These are phyloP conservation scores for Cardiosporidium cionae DNA, from an alignment of 169 alveolate genomes.

Conservation along the genomic window DNA sequence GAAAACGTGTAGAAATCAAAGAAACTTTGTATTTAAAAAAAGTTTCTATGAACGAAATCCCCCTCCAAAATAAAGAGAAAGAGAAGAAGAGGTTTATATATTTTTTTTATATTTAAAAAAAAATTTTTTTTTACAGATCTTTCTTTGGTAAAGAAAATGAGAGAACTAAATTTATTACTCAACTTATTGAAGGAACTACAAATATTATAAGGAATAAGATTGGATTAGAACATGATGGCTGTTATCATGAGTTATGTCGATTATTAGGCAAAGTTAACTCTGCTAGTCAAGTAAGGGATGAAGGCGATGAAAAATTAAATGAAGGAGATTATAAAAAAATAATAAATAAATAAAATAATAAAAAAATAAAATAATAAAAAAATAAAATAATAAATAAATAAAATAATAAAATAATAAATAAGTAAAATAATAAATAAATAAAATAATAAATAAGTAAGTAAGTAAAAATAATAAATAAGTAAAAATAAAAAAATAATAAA, in stretches of 20 bases:
- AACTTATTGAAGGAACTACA: constrained; percentile 74
- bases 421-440: too few relatives aligned
- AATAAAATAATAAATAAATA: too few relatives aligned
- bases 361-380: too few relatives aligned
- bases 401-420: too few relatives aligned
- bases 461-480: too few relatives aligned
- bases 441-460: too few relatives aligned
- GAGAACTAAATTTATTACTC: constrained; percentile 60
- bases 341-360: too few relatives aligned
- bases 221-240: constrained; percentile 74
- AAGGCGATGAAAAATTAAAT: constrained; percentile 16
- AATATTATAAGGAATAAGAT: constrained; percentile 68
- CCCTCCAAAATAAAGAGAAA: too few relatives aligned
- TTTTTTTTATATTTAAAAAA: background rate
- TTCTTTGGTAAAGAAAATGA: constrained; percentile 77
- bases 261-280: constrained; percentile 80
- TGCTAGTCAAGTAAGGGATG: constrained; percentile 67
- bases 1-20: background rate
- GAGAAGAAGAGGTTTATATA: too few relatives aligned
- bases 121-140: constrained; percentile 44
- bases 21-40: background rate
- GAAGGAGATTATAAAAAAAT: too few relatives aligned
- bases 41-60: background rate
- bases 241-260: constrained; percentile 83
- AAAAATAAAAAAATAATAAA: too few relatives aligned